Percentiles rank a stretch among this genome's conserved stretches.
phyloP scores from a whole-genome alignment of 495 filamentous ascomycete species.

The Pseudotulostoma volvatum region DNA sequence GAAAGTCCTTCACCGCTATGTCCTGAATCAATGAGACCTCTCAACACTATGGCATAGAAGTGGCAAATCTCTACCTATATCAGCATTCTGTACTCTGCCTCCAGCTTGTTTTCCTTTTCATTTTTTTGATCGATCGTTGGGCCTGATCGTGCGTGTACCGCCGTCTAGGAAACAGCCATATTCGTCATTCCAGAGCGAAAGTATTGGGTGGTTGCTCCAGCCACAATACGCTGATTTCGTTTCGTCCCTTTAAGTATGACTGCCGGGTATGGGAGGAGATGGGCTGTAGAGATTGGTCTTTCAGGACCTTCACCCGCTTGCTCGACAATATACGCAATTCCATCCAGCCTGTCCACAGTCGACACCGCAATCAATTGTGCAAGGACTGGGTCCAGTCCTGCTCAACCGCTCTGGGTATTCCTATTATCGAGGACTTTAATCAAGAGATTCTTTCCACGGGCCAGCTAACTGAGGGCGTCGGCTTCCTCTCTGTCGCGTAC shows the following conservation, averaged over 20 bases:
- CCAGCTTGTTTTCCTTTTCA: too few relatives aligned
- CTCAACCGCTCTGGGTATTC: slow-evolving; percentile 54
- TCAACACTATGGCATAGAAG: too few relatives aligned
- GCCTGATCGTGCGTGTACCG: too few relatives aligned
- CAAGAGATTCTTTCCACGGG: slow-evolving; percentile 51
- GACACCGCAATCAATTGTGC: slow-evolving; percentile 69
- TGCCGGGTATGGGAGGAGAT: slow-evolving; percentile 53
- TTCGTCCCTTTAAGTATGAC: slow-evolving; percentile 70
- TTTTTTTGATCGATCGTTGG: too few relatives aligned
- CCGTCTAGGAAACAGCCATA: slow-evolving; percentile 61
- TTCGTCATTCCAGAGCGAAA: slow-evolving; percentile 71
- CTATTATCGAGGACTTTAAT: slow-evolving; percentile 68
- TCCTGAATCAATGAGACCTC: too few relatives aligned
- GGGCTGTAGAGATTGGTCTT: slow-evolving; percentile 63
- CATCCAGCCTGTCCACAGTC: slow-evolving; percentile 59
- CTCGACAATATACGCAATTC: slow-evolving; percentile 64
- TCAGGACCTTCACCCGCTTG: slow-evolving; percentile 57
- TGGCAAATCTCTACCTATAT: too few relatives aligned
- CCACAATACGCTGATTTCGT: slow-evolving; percentile 77
- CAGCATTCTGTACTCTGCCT: too few relatives aligned
- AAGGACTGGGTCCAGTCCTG: slow-evolving; percentile 68
- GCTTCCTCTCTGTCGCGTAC: slow-evolving; percentile 74
- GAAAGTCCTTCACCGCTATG: too few relatives aligned
- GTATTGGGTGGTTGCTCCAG: slow-evolving; percentile 74
- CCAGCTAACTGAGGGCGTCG: slow-evolving; percentile 51